These are phyloP conservation scores for Tylopilus rubrobrunneus DNA, from an alignment of 768 basidiomycete species.

Conservation along the genomic window DNA sequence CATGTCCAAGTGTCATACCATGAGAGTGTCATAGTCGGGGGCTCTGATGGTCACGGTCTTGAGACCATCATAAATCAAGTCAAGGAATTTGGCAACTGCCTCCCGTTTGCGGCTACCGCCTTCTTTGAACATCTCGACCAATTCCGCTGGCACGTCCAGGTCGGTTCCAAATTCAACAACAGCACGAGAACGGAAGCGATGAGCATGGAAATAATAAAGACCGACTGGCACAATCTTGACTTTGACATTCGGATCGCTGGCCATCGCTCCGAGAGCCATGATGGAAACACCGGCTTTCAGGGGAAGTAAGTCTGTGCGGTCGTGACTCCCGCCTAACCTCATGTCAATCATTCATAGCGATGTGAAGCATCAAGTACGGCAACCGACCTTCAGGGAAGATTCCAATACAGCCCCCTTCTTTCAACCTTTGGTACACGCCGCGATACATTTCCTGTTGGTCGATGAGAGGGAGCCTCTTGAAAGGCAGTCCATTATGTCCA, in stretches of 20 bases:
- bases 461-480: slow-evolving; percentile 81
- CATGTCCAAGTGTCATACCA: slow-evolving; percentile 53
- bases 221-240: slow-evolving; percentile 93
- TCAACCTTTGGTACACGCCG: slow-evolving; percentile 83
- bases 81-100: slow-evolving; percentile 83
- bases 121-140: slow-evolving; percentile 85
- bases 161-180: slow-evolving; percentile 96
- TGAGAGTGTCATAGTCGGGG: slow-evolving; percentile 96
- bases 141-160: slow-evolving; percentile 84
- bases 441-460: slow-evolving; percentile 96
- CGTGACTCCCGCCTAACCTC: slow-evolving; percentile 89
- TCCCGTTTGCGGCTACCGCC: slow-evolving; percentile 87
- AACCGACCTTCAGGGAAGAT: slow-evolving; percentile 94
- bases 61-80: slow-evolving; percentile 87
- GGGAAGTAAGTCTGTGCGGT: slow-evolving; percentile 92
- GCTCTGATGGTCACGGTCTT: slow-evolving; percentile 96
- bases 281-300: slow-evolving; percentile 96
- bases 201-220: slow-evolving; percentile 69
- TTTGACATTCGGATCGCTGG: slow-evolving; percentile 75
- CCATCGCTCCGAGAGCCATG: slow-evolving; percentile 99
- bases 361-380: neutral
- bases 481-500: slow-evolving; percentile 63
- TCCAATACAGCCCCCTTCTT: slow-evolving; percentile 85
- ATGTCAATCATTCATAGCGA: neutral
- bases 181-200: slow-evolving; percentile 91